These are phyloP conservation scores for Coemansia sp. DNA, from an alignment of 192 early-diverging fungal genomes.

Conservation along the genomic window DNA sequence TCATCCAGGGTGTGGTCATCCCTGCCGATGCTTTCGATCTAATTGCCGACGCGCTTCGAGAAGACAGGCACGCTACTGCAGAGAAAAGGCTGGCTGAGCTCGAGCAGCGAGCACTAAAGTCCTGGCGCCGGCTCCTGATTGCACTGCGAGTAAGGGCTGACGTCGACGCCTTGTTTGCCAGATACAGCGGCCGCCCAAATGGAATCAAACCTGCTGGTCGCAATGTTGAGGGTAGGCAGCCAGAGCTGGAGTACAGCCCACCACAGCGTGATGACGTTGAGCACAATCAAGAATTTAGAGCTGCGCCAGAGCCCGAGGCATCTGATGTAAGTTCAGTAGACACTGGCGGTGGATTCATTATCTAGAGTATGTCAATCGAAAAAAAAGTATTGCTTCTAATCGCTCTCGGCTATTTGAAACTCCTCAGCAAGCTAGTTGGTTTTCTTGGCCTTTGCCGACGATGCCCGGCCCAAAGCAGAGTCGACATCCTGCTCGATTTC, in stretches of 20 bases:
- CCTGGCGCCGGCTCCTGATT: slow-evolving; percentile 33
- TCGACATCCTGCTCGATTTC: slow-evolving; percentile 57
- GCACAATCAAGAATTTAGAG: background rate
- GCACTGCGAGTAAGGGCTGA: slow-evolving; percentile 44
- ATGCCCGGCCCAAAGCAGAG: slow-evolving; percentile 23
- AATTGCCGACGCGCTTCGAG: slow-evolving; percentile 31
- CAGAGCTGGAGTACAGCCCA: background rate
- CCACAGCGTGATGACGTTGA: background rate
- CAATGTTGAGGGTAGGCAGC: background rate
- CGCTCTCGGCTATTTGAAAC: background rate
- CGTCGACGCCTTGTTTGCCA: slow-evolving; percentile 43
- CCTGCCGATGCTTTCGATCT: slow-evolving; percentile 16
- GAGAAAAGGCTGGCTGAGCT: background rate
- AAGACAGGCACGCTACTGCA: background rate
- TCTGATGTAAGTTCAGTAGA: background rate
- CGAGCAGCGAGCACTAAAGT: slow-evolving; percentile 25
- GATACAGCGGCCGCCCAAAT: slow-evolving; percentile 19
- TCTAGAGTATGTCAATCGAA: background rate
- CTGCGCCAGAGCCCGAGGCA: background rate
- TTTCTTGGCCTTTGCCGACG: slow-evolving; percentile 12
- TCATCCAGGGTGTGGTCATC: slow-evolving; percentile 40
- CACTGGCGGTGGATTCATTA: slow-evolving; percentile 20
- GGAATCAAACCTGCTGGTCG: slow-evolving; percentile 1
- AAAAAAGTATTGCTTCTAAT: background rate
- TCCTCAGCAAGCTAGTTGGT: background rate